These are phyloP conservation scores for Pseudocercospora eumusae DNA, from an alignment of 2,329 filamentous ascomycete genomes.

Conservation along the genomic window DNA sequence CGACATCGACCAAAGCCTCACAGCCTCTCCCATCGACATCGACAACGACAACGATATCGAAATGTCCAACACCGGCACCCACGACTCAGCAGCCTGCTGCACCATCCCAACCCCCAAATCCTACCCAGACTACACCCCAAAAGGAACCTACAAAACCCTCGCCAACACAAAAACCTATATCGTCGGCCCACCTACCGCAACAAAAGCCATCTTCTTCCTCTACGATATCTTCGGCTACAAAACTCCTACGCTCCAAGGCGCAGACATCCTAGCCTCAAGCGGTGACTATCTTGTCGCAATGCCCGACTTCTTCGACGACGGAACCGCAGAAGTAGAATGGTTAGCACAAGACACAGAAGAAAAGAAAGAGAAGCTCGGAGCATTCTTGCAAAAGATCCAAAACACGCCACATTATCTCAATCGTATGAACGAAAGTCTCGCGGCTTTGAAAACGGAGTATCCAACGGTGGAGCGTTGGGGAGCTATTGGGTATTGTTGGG, in stretches of 20 bases:
- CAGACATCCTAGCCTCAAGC: constrained; percentile 9
- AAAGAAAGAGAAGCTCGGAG: constrained; percentile 10
- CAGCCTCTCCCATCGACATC: too few relatives aligned
- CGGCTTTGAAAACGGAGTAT: constrained; percentile 5
- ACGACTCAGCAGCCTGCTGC: constrained; percentile 20
- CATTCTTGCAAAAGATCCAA: constrained; percentile 13
- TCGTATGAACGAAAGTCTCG: constrained; percentile 1
- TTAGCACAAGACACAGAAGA: constrained; percentile 9
- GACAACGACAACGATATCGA: too few relatives aligned
- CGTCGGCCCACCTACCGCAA: constrained; percentile 13
- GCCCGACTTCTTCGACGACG: constrained; percentile 20
- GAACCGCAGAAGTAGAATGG: constrained; percentile 14
- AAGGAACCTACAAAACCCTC: constrained; percentile 17
- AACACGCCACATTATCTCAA: constrained; percentile 12
- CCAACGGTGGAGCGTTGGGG: constrained; percentile 14
- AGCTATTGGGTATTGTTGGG: constrained; percentile 23
- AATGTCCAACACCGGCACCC: constrained; percentile 7
- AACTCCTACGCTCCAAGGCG: constrained; percentile 10
- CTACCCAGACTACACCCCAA: constrained; percentile 11
- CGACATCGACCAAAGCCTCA: too few relatives aligned
- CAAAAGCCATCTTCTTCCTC: constrained; percentile 17
- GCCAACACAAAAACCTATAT: constrained; percentile 16
- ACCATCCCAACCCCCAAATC: constrained; percentile 10
- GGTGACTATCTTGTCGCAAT: constrained; percentile 12
- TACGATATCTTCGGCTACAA: constrained; percentile 18